These are phyloP conservation scores for Pseudodiploospora longispora DNA, from an alignment of 2,329 filamentous ascomycete genomes.

Conservation along the genomic window DNA sequence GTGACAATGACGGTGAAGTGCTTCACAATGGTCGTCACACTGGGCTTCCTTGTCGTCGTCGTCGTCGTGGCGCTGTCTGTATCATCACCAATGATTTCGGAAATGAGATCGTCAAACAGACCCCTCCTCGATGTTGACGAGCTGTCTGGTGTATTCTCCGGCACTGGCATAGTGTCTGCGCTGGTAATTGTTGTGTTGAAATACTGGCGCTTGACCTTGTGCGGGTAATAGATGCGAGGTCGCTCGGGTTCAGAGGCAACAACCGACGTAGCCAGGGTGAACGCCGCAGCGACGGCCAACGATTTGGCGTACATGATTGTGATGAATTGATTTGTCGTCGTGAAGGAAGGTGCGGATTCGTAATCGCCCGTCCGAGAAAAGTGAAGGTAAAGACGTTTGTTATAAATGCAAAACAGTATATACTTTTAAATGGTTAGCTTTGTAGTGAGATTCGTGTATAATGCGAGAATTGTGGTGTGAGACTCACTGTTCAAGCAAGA, in stretches of 20 bases:
- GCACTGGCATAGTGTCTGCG: constrained; percentile 7
- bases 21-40: constrained; percentile 6
- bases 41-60: constrained; percentile 1
- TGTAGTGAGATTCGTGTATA: not conserved
- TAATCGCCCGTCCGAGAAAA: constrained; percentile 9
- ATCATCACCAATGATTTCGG: constrained; percentile 9
- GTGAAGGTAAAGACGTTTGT: not conserved
- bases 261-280: constrained; percentile 40
- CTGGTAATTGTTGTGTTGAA: constrained; percentile 34
- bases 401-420: constrained; percentile 6
- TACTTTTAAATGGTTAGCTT: constrained; percentile 1
- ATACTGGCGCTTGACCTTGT: constrained; percentile 45
- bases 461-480: not conserved
- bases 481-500: constrained; percentile 37
- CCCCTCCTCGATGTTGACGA: constrained; percentile 10
- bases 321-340: constrained; percentile 9
- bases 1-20: constrained; percentile 2
- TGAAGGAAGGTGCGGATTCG: constrained; percentile 13
- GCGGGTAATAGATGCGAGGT: constrained; percentile 50
- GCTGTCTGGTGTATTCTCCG: not conserved
- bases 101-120: constrained; percentile 16
- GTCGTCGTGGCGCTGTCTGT: no score
- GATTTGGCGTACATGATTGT: constrained; percentile 42
- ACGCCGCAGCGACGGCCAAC: constrained; percentile 37
- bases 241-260: constrained; percentile 34